Percentiles rank a stretch among this genome's conserved stretches.
Conservation (phyloP, 768 basidiomycete genomes). For the Naganishia kalamii region DNA sequence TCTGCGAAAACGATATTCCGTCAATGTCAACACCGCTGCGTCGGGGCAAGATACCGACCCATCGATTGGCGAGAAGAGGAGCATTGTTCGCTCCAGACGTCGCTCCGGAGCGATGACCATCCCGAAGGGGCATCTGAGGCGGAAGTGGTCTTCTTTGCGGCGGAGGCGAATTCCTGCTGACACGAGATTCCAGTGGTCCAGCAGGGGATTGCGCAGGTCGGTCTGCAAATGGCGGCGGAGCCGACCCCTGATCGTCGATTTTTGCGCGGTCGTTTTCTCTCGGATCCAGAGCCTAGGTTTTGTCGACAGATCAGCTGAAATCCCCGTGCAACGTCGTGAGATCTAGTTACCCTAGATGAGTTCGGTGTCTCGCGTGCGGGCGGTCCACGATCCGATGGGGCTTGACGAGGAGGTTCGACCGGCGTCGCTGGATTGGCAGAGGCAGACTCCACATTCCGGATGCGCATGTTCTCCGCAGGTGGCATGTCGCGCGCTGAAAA, state of each 20-base stretch:
- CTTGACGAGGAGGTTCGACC: not conserved
- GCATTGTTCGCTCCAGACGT: slow-evolving; percentile 9
- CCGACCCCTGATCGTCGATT: not conserved
- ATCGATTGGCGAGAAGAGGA: not conserved
- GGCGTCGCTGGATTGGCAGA: not conserved
- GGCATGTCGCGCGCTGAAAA: slow-evolving; percentile 2
- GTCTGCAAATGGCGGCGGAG: not conserved
- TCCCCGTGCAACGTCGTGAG: no score
- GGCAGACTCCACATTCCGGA: not conserved
- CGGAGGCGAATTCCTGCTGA: not conserved
- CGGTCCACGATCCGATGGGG: no score
- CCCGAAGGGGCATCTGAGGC: not conserved
- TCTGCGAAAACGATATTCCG: not conserved
- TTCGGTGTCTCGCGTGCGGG: no score
- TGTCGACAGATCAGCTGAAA: no score
- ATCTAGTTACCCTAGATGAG: no score
- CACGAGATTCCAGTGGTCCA: not conserved
- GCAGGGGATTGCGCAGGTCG: not conserved
- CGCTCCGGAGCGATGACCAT: no score
- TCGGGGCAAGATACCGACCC: not conserved
- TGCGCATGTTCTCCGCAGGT: not conserved
- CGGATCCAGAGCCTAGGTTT: not conserved
- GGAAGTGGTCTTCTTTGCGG: no score
- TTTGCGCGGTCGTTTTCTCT: not conserved
- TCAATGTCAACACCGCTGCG: not conserved